These are phyloP conservation scores for Nephelium lappaceum DNA, from an alignment of 345 rosid genomes.

Conservation along the genomic window DNA sequence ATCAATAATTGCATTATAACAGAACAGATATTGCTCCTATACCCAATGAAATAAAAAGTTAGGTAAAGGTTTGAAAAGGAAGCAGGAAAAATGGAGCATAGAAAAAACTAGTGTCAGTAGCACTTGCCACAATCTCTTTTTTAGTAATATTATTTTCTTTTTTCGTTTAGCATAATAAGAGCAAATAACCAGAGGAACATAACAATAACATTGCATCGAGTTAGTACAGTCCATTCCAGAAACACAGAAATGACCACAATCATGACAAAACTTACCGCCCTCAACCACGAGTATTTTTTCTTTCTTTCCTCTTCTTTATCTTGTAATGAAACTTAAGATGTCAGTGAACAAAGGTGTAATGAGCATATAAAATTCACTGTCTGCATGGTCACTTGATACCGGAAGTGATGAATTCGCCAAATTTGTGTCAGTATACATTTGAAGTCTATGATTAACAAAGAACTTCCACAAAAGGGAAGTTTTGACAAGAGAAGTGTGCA, in stretches of 20 bases:
- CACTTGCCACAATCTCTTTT: not conserved
- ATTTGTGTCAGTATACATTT: not conserved
- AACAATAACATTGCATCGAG: not conserved
- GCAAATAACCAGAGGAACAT: not conserved
- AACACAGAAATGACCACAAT: not conserved
- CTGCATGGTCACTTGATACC: not conserved
- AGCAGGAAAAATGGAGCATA: not conserved
- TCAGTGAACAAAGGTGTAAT: not conserved
- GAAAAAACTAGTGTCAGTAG: not conserved
- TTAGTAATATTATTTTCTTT: too few relatives aligned
- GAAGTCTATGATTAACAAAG: not conserved
- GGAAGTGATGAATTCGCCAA: not conserved
- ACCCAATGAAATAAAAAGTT: not conserved
- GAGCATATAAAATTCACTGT: not conserved
- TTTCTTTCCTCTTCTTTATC: not conserved
- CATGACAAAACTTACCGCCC: not conserved
- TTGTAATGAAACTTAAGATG: not conserved
- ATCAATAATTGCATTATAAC: slow-evolving; percentile 70
- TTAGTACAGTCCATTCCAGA: not conserved
- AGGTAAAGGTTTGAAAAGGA: slow-evolving; percentile 5
- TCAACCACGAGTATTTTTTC: not conserved
- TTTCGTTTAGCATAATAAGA: not conserved
- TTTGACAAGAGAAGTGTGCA: not conserved
- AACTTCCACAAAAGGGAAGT: not conserved
- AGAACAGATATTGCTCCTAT: slow-evolving; percentile 82